Conservation (phyloP, 441 rosid genomes). For the Daphne laureola region DNA sequence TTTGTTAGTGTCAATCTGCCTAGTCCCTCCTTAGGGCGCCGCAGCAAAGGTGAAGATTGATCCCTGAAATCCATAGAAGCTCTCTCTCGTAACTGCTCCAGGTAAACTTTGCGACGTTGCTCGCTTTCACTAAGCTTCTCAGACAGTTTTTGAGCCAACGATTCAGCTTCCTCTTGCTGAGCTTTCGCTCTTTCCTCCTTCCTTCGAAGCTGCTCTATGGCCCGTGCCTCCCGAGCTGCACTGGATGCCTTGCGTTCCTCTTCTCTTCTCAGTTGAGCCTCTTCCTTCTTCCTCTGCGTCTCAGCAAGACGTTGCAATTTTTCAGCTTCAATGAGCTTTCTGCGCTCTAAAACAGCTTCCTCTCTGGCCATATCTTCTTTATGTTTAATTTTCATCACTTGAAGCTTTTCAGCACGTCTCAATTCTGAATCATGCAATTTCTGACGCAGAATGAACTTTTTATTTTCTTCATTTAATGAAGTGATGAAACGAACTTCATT, state of each 20-base stretch:
- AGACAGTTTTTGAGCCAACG: conserved; percentile 69
- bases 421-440: conserved; percentile 71
- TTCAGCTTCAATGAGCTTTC: conserved; percentile 77
- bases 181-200: conserved; percentile 78
- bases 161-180: conserved; percentile 87
- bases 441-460: conserved; percentile 73
- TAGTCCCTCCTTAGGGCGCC: conserved; percentile 58
- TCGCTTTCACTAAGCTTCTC: conserved; percentile 76
- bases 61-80: conserved; percentile 87
- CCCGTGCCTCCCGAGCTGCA: conserved; percentile 77
- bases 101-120: conserved; percentile 69
- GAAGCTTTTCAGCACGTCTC: conserved; percentile 78
- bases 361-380: conserved; percentile 80
- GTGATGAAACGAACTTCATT: conserved; percentile 84
- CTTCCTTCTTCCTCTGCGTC: conserved; percentile 76
- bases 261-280: conserved; percentile 81
- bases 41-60: conserved; percentile 68
- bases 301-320: conserved; percentile 79
- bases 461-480: conserved; percentile 77
- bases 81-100: conserved; percentile 78
- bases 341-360: conserved; percentile 75
- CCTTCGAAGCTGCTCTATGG: conserved; percentile 67
- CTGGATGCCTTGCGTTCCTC: conserved; percentile 83
- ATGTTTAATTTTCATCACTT: conserved; percentile 60
- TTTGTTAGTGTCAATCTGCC: conserved; percentile 42